Evolutionary conservation across 768 basidiomycete species (phyloP).

Genomic region (Russula emetica): DNA sequence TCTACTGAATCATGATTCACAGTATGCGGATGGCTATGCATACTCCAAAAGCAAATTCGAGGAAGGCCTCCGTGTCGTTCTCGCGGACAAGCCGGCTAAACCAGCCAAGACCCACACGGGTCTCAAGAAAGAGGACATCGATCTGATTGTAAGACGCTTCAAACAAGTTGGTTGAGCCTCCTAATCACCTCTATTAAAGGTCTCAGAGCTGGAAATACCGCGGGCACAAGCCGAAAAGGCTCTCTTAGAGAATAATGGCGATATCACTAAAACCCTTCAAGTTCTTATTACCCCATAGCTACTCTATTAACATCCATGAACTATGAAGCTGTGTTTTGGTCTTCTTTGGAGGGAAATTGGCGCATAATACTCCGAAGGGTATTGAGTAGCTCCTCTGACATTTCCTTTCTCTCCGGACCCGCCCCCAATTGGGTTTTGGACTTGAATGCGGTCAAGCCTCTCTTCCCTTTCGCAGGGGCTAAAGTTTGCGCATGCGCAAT

Average conservation of each 20-base stretch:
- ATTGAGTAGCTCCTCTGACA: conserved; percentile 9
- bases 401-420: not conserved
- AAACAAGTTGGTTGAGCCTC: conserved; percentile 11
- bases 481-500: conserved; percentile 29
- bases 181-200: conserved; percentile 36
- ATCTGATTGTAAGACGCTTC: conserved; percentile 49
- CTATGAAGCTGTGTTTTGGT: not conserved
- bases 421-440: not conserved
- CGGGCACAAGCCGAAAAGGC: conserved; percentile 56
- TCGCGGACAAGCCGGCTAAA: conserved; percentile 54
- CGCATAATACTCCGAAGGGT: conserved; percentile 13
- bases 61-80: conserved; percentile 54
- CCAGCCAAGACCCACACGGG: conserved; percentile 37
- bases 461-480: conserved; percentile 7
- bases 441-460: not conserved
- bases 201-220: conserved; percentile 61
- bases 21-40: conserved; percentile 64
- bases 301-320: not conserved
- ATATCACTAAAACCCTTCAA: conserved; percentile 48
- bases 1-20: conserved; percentile 2
- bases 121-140: conserved; percentile 58
- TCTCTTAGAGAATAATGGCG: conserved; percentile 49
- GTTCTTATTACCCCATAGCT: conserved; percentile 27
- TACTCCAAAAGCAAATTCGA: conserved; percentile 67
- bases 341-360: not conserved